These are phyloP conservation scores for Ascomycota sp. DNA, from an alignment of 2,329 filamentous ascomycete species.

Conservation along the genomic window DNA sequence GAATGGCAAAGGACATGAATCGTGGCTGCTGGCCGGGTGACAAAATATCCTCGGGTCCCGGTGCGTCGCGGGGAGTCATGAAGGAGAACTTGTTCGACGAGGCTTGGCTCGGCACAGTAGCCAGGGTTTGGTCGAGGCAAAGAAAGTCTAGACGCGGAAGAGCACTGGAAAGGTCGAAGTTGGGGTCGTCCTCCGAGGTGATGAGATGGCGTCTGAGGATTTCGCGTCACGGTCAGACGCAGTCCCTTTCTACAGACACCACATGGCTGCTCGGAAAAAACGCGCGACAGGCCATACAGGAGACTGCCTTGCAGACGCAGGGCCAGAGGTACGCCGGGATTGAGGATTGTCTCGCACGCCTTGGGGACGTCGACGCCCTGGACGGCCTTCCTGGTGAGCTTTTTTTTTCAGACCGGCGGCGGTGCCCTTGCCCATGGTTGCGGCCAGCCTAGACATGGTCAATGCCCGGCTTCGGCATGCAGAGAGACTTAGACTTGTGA, in stretches of 20 bases:
- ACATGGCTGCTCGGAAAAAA: slow-evolving; percentile 52
- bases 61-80: slow-evolving; percentile 17
- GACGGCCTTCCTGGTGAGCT: slow-evolving; percentile 68
- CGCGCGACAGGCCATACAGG: slow-evolving; percentile 66
- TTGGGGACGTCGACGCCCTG: slow-evolving; percentile 70
- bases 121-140: slow-evolving; percentile 13
- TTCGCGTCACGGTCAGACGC: neutral
- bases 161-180: slow-evolving; percentile 30
- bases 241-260: slow-evolving; percentile 6
- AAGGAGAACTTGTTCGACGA: slow-evolving; percentile 20
- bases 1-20: slow-evolving; percentile 11
- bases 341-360: slow-evolving; percentile 73
- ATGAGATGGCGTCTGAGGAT: slow-evolving; percentile 48
- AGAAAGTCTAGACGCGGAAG: slow-evolving; percentile 16
- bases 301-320: slow-evolving; percentile 77
- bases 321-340: slow-evolving; percentile 67
- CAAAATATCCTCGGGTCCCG: slow-evolving; percentile 12
- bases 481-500: neutral
- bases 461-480: too few species aligned
- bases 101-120: slow-evolving; percentile 14
- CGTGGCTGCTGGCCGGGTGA: slow-evolving; percentile 8
- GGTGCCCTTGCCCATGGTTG: slow-evolving; percentile 59
- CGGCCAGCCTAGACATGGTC: slow-evolving; percentile 50
- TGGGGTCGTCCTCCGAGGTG: slow-evolving; percentile 61
- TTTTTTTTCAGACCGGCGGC: slow-evolving; percentile 57